Base-by-base conservation (phyloP, 2,329 filamentous ascomycete species). In the Alternaria brassicae region DNA sequence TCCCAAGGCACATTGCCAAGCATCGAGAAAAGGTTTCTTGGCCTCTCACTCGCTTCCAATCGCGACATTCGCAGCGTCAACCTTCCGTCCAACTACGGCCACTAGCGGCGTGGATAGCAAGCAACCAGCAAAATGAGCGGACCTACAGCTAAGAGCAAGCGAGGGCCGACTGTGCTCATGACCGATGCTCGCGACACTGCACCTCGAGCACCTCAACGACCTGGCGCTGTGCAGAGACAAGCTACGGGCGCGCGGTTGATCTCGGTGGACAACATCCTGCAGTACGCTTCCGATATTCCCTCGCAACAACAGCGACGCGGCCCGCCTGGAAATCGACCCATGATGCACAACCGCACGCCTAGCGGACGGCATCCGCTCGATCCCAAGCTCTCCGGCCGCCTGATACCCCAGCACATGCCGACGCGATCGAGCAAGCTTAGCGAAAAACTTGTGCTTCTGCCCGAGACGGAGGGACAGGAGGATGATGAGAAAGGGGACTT, bases 391-490 rank as follows among this genome's bases (percentile, higher is more conserved):
- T 82, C 84, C 41, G 84, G 86, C 10, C 82, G 85, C 80, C 77
- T 86, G 45, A 80, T 84, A 1, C 83, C 84, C 51, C 81, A 85
- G 54, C 84, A 87, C 65, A 83, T 97, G 66, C 95, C 94, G 0
- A 90, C 92, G 6, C 87, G 95, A 53, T 96, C 93, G 36, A 96
- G 92, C 27, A 97, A 98, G 78, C 90, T 96, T 65, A 97, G 92
- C 77, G 92, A 98, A 81, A 98, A 98, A 80, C 84, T 99, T n/a
- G 95, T 99, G 0, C 83, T 98, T 34, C 84, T 99, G 13, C 95
- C 95, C 1, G 94, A 97, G 73, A 90, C 93, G 1, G 81, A 84
- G 47, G 85, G 85, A 4, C 77, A 77, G 12, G 81, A 84, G 45
- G 85, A 86, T 9, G 78, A 77, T 23, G 84, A 86, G 53, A 86